A percentile compares a stretch with the other conserved stretches of the same genome.
phyloP scores from a whole-genome alignment of 1,284 basidiomycete genomes.

The Ustilago trichophora region DNA sequence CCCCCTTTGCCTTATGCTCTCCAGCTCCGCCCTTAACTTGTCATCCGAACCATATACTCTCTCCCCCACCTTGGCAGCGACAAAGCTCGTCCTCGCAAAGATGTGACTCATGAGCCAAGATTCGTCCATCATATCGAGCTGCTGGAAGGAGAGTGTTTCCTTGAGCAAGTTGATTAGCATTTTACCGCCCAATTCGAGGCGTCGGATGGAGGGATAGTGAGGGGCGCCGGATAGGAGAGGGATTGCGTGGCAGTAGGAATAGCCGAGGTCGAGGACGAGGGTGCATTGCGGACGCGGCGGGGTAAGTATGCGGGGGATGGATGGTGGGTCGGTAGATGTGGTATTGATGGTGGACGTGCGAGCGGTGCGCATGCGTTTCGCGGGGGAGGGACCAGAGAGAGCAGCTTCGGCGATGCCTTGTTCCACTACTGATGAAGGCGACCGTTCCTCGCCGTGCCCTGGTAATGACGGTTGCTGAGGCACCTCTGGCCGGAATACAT shows the following conservation, averaged over 20 bases:
- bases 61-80: constrained; percentile 66
- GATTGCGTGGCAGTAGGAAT: constrained; percentile 89
- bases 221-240: constrained; percentile 82
- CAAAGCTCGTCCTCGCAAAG: constrained; percentile 87
- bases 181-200: constrained; percentile 92
- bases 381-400: too few species aligned
- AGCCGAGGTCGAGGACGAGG: constrained; percentile 86
- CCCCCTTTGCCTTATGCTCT: neutral
- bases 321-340: neutral
- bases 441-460: too few species aligned
- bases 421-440: too few species aligned
- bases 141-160: constrained; percentile 88
- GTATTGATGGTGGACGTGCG: neutral
- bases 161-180: constrained; percentile 93
- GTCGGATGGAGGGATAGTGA: constrained; percentile 78
- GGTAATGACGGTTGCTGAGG: too few species aligned
- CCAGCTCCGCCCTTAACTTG: neutral
- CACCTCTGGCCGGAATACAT: constrained; percentile 1
- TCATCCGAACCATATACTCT: constrained; percentile 67
- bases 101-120: constrained; percentile 89
- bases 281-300: constrained; percentile 75
- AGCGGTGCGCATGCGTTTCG: too few species aligned
- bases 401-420: too few species aligned
- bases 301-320: constrained; percentile 3
- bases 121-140: constrained; percentile 98